These are phyloP conservation scores for Coemansia sp. DNA, from an alignment of 192 early-diverging fungal genomes.

Conservation along the genomic window DNA sequence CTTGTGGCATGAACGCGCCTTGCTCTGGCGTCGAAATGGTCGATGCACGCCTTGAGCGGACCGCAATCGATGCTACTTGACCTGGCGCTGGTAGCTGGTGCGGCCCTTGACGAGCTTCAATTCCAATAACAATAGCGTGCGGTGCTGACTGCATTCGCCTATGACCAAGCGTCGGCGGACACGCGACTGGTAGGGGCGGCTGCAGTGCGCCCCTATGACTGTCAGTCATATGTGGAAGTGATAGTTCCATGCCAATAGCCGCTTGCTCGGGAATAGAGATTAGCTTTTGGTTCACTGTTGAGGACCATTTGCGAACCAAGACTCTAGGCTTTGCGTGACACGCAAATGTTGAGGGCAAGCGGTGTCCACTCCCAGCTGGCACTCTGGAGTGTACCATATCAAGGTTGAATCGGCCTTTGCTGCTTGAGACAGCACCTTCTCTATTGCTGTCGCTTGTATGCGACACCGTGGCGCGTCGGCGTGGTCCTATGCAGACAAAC, in stretches of 20 bases:
- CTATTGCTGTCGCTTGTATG: neutral
- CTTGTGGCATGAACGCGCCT: neutral
- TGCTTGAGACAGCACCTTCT: neutral
- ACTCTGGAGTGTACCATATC: neutral
- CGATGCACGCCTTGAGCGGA: conserved; percentile 25
- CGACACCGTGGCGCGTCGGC: conserved; percentile 9
- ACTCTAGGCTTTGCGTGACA: neutral
- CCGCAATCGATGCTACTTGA: neutral
- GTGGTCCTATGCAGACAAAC: conserved; percentile 9
- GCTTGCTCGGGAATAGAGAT: conserved; percentile 5
- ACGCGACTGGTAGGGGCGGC: neutral
- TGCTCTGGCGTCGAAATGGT: conserved; percentile 17
- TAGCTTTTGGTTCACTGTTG: neutral
- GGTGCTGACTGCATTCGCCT: conserved; percentile 27
- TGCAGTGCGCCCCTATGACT: neutral
- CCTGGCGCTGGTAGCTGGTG: neutral
- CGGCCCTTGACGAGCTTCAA: neutral
- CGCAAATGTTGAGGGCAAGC: neutral
- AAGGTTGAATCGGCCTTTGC: neutral
- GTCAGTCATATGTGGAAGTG: neutral
- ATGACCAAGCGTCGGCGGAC: neutral
- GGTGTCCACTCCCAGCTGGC: neutral
- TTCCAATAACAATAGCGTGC: neutral
- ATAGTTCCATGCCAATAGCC: neutral
- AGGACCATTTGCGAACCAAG: conserved; percentile 8